Conservation (phyloP, 2,329 filamentous ascomycete species). For the Pseudocercospora fijiensis region DNA sequence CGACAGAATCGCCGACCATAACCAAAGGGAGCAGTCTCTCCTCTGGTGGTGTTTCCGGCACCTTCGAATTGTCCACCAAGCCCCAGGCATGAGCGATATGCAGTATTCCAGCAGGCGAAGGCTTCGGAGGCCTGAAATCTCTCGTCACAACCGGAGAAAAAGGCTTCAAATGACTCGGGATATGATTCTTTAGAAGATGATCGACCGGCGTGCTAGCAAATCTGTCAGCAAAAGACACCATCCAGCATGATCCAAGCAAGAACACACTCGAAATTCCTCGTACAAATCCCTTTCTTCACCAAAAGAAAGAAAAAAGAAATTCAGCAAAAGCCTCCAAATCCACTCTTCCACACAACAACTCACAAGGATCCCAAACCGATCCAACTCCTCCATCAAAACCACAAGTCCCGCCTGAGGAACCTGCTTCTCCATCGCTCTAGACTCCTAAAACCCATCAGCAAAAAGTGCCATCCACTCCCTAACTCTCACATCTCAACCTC, state of each 20-base stretch:
- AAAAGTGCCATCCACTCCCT: no score
- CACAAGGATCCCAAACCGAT: constrained; percentile 54
- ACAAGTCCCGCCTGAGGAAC: constrained; percentile 77
- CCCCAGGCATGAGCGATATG: constrained; percentile 81
- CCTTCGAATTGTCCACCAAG: constrained; percentile 40
- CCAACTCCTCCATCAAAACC: constrained; percentile 78
- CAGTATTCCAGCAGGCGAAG: constrained; percentile 80
- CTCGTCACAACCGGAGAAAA: constrained; percentile 82
- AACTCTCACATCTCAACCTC: no score
- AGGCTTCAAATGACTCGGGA: constrained; percentile 55
- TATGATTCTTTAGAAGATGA: constrained; percentile 72
- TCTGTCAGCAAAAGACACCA: not conserved
- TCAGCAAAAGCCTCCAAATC: not conserved
- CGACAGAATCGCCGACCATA: constrained; percentile 66
- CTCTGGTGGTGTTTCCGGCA: constrained; percentile 30
- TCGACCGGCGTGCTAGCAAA: constrained; percentile 60
- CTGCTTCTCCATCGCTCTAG: constrained; percentile 75
- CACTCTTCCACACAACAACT: not conserved
- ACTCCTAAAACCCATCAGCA: no score
- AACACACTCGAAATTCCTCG: constrained; percentile 79
- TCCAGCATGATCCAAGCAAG: not conserved
- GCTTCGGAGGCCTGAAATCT: constrained; percentile 80
- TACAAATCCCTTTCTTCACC: constrained; percentile 77
- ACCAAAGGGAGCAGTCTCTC: constrained; percentile 43
- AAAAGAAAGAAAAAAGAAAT: not conserved